These are phyloP conservation scores for Ulota crispa DNA, from an alignment of 225 moss, liverwort and hornwort species.

Conservation along the genomic window DNA sequence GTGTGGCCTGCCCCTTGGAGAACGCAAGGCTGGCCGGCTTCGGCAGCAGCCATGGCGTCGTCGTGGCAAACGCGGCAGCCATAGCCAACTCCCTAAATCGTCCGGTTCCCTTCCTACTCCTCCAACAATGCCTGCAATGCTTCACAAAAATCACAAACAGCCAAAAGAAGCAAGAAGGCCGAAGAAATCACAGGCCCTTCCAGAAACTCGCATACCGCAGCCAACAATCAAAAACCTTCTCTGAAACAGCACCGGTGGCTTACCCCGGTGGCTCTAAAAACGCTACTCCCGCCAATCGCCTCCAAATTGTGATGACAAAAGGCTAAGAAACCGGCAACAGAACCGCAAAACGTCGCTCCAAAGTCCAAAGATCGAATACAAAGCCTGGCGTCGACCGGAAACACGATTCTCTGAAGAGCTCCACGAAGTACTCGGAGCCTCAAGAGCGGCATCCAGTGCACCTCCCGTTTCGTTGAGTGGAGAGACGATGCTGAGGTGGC, in stretches of 20 bases:
- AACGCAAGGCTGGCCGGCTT: background rate
- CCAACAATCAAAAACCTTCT: too few species aligned
- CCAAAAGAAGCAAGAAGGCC: background rate
- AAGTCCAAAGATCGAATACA: background rate
- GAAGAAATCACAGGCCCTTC: too few species aligned
- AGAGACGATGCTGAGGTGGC: conserved; percentile 11
- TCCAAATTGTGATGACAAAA: background rate
- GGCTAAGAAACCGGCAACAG: background rate
- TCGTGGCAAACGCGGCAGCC: conserved; percentile 30
- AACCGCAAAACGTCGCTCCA: too few species aligned
- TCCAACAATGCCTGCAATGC: background rate
- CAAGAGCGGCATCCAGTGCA: background rate
- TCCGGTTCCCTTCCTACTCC: background rate
- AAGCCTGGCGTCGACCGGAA: background rate
- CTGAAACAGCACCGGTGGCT: background rate
- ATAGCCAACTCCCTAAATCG: background rate
- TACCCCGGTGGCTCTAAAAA: background rate
- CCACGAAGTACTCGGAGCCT: background rate
- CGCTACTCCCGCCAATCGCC: too few species aligned
- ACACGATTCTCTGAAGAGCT: background rate
- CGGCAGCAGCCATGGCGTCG: conserved; percentile 31
- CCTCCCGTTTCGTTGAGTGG: background rate
- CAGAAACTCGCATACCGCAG: background rate
- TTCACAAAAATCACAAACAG: background rate
- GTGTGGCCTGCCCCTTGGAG: background rate